Evolutionary conservation across 768 basidiomycete genomes (phyloP), one percentile per base, ranked within the genome.

Genomic region (Termitomyces sp.): DNA sequence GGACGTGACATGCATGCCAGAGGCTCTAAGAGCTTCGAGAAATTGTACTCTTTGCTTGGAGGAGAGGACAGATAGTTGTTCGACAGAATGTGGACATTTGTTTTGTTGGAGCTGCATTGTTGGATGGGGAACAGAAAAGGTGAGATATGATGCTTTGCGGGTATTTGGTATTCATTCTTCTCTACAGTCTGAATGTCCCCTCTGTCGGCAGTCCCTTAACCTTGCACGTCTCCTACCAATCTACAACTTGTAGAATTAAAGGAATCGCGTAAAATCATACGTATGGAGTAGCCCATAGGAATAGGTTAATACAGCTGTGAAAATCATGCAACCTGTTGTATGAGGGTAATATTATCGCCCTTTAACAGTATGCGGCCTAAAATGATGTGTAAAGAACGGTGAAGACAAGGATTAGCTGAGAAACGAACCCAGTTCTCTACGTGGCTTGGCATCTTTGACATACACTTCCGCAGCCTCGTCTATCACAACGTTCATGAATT

Each of bases 401-500:
- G 26, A 56, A 56, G 31, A 14, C 24, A 18, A 53, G 50, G 52
- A 22, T n/a, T 42, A 46, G 42, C 10, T 32, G 12, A 37, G 13
- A 27, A 34, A 72, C 83, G 56, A 62, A 94, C 94, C 95, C 41
- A 98, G 78, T 60, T 92, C 86, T 72, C 85, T 76, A 65, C 89
- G 79, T 46, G 92, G 90, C 73, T 94, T 91, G 54, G 84, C 86
- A 59, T 92, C 93, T 70, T 94, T 93, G 49, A 94, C 85, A 67
- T 85, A 96, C 12, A 97, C 87, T 71, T 99, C 96, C 52, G 84
- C 82, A 44, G 95, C 93, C 49, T 97, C 92, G 64, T 99, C 96
- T 24, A 99, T 75, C 36, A 98, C 92, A 31, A 99, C 75, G 69
- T 99, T 99, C 96, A 99, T 99, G 75, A 98, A 99, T 72, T 99